These are phyloP conservation scores for Ceratobasidium sp. DNA, from an alignment of 1,284 basidiomycete species.

Conservation along the genomic window DNA sequence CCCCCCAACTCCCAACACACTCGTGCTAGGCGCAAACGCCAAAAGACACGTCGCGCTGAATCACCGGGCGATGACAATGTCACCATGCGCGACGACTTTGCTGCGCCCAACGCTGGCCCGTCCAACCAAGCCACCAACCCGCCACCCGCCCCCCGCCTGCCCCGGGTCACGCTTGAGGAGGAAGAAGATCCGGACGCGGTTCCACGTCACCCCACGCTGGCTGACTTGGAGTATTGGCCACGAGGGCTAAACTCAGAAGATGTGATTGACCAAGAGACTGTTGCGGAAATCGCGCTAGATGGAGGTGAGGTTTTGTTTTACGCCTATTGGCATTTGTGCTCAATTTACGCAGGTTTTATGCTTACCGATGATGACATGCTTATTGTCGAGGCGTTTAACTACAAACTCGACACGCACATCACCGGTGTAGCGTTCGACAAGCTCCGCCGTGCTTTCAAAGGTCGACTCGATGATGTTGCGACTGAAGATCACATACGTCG, in stretches of 20 bases:
- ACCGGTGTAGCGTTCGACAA: slow-evolving; percentile 20
- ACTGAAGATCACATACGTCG: not conserved
- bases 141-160: not conserved
- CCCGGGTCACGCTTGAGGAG: too few relatives aligned
- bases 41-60: too few relatives aligned
- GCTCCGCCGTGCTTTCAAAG: slow-evolving; percentile 21
- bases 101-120: not conserved
- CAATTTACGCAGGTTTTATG: not conserved
- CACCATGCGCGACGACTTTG: too few relatives aligned
- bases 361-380: not conserved
- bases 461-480: not conserved
- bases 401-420: slow-evolving; percentile 42
- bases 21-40: too few relatives aligned
- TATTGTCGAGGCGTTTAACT: slow-evolving; percentile 41
- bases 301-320: not conserved
- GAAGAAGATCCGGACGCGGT: too few relatives aligned
- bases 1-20: too few relatives aligned
- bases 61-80: too few relatives aligned
- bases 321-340: not conserved
- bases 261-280: not conserved
- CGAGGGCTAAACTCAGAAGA: not conserved
- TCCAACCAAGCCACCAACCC: not conserved
- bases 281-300: not conserved
- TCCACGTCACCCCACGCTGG: too few relatives aligned
- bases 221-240: not conserved